Percentiles rank a stretch among this genome's conserved stretches.
Evolutionary conservation across 257 asterid species (phyloP).

Genomic region (Cinchona pubescens): DNA sequence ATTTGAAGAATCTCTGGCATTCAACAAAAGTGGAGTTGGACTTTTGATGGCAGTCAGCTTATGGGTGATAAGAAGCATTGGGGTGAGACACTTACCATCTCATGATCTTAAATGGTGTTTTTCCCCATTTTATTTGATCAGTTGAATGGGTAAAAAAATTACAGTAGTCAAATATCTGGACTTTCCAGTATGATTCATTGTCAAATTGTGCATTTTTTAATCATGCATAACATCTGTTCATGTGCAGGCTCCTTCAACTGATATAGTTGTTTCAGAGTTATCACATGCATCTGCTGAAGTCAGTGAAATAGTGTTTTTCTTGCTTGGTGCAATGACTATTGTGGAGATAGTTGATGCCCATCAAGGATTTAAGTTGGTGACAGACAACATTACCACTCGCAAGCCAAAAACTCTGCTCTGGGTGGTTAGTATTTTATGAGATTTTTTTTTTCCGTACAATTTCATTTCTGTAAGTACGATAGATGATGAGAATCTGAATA

Average conservation of each 20-base stretch:
- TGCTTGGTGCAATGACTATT: constrained; percentile 98
- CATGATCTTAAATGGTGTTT: neutral
- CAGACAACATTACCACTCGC: constrained; percentile 94
- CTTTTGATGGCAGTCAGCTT: constrained; percentile 94
- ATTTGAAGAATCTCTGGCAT: constrained; percentile 94
- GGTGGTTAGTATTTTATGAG: constrained; percentile 67
- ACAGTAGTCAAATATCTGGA: neutral
- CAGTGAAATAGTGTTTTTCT: constrained; percentile 90
- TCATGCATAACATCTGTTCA: neutral
- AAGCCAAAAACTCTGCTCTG: constrained; percentile 88
- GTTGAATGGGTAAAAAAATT: neutral
- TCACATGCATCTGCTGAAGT: constrained; percentile 96
- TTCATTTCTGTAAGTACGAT: neutral
- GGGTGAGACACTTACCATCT: constrained; percentile 49
- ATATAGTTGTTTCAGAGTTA: constrained; percentile 81
- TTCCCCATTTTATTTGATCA: neutral
- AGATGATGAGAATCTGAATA: neutral
- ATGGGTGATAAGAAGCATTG: constrained; percentile 93
- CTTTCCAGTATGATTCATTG: neutral
- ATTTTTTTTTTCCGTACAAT: neutral
- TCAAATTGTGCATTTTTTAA: neutral
- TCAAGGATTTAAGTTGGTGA: constrained; percentile 95
- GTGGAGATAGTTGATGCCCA: constrained; percentile 98
- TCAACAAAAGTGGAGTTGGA: constrained; percentile 97
- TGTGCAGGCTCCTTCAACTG: constrained; percentile 93